Base-by-base conservation (phyloP, 1,284 basidiomycete species). In the Austroboletus olivaceoglutinosus region DNA sequence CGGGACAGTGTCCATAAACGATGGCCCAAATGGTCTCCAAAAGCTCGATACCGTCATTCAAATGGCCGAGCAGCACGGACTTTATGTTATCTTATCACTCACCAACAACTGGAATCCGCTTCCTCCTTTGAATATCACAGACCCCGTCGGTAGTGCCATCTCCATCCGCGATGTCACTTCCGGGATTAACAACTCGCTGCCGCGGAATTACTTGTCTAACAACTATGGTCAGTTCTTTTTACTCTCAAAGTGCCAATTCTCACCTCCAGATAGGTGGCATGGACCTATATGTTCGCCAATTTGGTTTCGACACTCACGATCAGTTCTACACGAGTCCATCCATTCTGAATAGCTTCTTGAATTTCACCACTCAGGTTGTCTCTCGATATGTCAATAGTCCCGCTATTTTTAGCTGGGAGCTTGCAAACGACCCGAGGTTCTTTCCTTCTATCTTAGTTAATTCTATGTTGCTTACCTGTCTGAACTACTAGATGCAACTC, bases 101-200 rank as follows among this genome's bases (percentile, higher is more conserved):
- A 85, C 85, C 19, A 89, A 88, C 59, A 88, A 89, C 56, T 89
- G 85, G 85, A 76, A 76, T 56, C 80, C 78, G 0, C 57, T 50
- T 12, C 60, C 56, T 45, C 54, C 48, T 34, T 53, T 38, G 47
- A 62, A 51, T 49, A 56, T 4, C 43, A 58, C 59, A 25, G 44
- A 12, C 18, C 43, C 44, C 8, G 45, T 47, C 46, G 50, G 52
- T 34, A 63, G 47, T 41, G 53, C 47, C 48, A 50, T 57, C 51
- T 36, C 52, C 50, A 45, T 49, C 47, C 56, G 73, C 34, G 74
- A 75, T 58, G 62, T 70, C 6, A 70, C 69, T 16, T 34, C 51
- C 5, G 64, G 63, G 30, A 71, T 72, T 34, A 75, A 76, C 52
- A 74, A 70, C 34, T 63, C 70, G 9, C 61, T 75, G 16, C 76